These are phyloP conservation scores for Lactifluus piperatus DNA, from an alignment of 768 basidiomycete genomes.

Conservation along the genomic window DNA sequence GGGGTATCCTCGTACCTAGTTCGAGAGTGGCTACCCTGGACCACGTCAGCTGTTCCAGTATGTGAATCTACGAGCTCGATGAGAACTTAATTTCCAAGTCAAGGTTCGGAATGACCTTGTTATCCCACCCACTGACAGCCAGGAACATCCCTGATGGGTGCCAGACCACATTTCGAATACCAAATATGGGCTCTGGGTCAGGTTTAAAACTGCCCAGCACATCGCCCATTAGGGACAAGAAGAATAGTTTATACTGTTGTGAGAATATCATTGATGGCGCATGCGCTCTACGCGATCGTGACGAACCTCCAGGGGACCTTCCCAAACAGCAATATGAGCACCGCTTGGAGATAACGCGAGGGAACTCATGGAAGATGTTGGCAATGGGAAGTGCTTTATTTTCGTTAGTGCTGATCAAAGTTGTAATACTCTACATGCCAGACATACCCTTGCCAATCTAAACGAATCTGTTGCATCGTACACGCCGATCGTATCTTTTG, in stretches of 20 bases:
- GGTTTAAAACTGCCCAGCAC: conserved; percentile 60
- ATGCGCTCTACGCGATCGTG: background rate
- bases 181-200: conserved; percentile 71
- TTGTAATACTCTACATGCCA: background rate
- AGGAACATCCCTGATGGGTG: conserved; percentile 80
- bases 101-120: conserved; percentile 45
- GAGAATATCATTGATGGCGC: background rate
- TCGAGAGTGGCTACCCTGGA: conserved; percentile 55
- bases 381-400: conserved; percentile 71
- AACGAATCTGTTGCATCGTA: conserved; percentile 70
- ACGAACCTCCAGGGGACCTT: conserved; percentile 71
- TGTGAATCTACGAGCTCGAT: conserved; percentile 44
- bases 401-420: conserved; percentile 4
- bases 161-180: conserved; percentile 74
- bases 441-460: conserved; percentile 60
- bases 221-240: conserved; percentile 60
- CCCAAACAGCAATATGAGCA: conserved; percentile 72
- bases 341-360: conserved; percentile 71
- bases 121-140: conserved; percentile 82
- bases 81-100: background rate
- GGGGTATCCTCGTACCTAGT: conserved; percentile 46
- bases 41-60: conserved; percentile 74
- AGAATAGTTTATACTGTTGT: conserved; percentile 63
- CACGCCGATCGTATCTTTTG: conserved; percentile 78
- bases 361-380: conserved; percentile 63